A percentile compares a stretch with the other conserved stretches of the same genome.
These are phyloP conservation scores for Trichoderma sp. DNA, from an alignment of 2,329 filamentous ascomycete genomes.

Conservation along the genomic window DNA sequence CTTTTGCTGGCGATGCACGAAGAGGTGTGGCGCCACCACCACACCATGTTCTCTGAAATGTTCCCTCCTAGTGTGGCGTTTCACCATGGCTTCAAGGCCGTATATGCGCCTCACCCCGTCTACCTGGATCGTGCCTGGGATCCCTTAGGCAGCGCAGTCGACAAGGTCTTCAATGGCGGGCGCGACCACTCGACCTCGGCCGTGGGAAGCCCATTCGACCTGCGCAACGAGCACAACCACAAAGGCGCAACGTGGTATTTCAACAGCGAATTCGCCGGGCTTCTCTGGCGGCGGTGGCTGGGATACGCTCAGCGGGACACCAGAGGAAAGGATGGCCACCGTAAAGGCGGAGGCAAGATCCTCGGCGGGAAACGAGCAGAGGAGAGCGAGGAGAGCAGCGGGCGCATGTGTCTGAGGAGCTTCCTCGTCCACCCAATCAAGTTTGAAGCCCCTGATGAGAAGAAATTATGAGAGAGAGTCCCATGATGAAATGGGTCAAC, in stretches of 20 bases:
- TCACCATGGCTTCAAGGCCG: conserved; percentile 75
- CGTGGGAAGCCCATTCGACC: conserved; percentile 63
- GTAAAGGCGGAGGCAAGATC: conserved; percentile 42
- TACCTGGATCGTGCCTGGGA: conserved; percentile 76
- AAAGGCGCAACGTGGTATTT: conserved; percentile 83
- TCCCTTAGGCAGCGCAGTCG: conserved; percentile 59
- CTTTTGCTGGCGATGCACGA: conserved; percentile 72
- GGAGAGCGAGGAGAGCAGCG: conserved; percentile 44
- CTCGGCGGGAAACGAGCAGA: conserved; percentile 55
- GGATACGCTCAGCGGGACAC: conserved; percentile 55
- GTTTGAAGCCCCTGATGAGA: conserved; percentile 53
- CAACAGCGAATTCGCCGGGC: conserved; percentile 71
- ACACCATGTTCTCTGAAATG: conserved; percentile 78
- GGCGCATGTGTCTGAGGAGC: conserved; percentile 74
- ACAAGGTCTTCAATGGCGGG: conserved; percentile 76
- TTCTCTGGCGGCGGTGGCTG: conserved; percentile 79
- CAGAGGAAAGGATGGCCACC: conserved; percentile 49
- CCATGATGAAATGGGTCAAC: neutral
- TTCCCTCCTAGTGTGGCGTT: conserved; percentile 69
- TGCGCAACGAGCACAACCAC: conserved; percentile 77
- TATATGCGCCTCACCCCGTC: conserved; percentile 78
- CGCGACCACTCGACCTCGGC: conserved; percentile 65
- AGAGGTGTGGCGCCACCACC: conserved; percentile 64
- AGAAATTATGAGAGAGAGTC: conserved; percentile 18
- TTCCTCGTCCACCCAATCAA: conserved; percentile 84